These are phyloP conservation scores for Venturia aucupariae DNA, from an alignment of 2,329 filamentous ascomycete genomes.

Conservation along the genomic window DNA sequence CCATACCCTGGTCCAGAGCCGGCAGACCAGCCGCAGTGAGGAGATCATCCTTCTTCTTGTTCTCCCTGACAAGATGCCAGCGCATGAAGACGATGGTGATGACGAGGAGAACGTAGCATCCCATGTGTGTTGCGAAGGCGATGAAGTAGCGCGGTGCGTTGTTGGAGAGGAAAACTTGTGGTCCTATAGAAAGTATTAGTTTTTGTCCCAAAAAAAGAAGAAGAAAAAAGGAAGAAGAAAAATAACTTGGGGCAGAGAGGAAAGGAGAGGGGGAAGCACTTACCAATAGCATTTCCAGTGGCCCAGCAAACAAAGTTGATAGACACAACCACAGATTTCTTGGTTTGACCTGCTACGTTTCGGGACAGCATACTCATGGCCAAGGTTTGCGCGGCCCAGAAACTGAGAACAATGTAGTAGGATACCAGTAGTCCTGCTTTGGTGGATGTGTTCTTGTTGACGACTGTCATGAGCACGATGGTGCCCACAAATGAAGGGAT, in stretches of 20 bases:
- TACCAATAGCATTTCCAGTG: conserved; percentile 56
- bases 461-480: conserved; percentile 60
- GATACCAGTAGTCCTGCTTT: conserved; percentile 59
- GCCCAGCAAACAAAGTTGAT: conserved; percentile 64
- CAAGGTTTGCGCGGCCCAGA: conserved; percentile 65
- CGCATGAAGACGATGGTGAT: conserved; percentile 49
- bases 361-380: conserved; percentile 58
- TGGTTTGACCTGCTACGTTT: conserved; percentile 65
- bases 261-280: conserved; percentile 21
- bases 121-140: conserved; percentile 60
- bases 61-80: conserved; percentile 49
- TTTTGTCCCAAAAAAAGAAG: too few species aligned
- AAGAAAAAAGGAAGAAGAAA: too few species aligned
- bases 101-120: conserved; percentile 55
- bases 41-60: conserved; percentile 47
- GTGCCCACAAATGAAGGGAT: conserved; percentile 55
- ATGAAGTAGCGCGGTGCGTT: conserved; percentile 59
- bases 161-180: conserved; percentile 53
- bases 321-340: conserved; percentile 59
- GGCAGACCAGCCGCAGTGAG: conserved; percentile 24
- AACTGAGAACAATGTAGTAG: conserved; percentile 69
- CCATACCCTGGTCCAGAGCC: conserved; percentile 29
- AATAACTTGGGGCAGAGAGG: background rate
- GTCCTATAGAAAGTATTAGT: conserved; percentile 31
- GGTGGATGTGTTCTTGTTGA: conserved; percentile 47